phyloP scores from a whole-genome alignment of 177 flowering plant species.

The Vitis hybrid region DNA sequence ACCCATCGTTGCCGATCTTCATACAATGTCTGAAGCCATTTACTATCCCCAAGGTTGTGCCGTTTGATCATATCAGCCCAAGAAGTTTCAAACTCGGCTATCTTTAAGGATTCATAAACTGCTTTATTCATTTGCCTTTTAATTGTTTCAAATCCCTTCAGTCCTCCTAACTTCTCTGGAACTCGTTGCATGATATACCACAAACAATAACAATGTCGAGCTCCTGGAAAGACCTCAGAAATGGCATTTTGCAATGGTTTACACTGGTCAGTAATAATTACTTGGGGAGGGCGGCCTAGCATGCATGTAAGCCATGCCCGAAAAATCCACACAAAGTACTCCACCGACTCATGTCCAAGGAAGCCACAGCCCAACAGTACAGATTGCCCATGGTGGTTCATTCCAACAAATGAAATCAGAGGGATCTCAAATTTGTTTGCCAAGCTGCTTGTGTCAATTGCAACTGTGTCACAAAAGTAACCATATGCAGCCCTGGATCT shows the following conservation, averaged over 20 bases:
- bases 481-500: conserved; percentile 29
- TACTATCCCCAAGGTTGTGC: conserved; percentile 28
- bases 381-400: conserved; percentile 42
- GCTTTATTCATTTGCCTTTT: conserved; percentile 24
- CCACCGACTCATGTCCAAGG: conserved; percentile 32
- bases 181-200: conserved; percentile 38
- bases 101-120: conserved; percentile 34
- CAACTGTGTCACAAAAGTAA: conserved; percentile 26
- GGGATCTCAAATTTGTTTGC: conserved; percentile 35
- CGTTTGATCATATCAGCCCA: conserved; percentile 35
- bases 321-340: conserved; percentile 37
- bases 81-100: conserved; percentile 35
- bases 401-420: conserved; percentile 35
- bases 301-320: conserved; percentile 40
- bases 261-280: conserved; percentile 36
- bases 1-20: conserved; percentile 33
- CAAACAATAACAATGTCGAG: conserved; percentile 31
- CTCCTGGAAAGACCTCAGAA: conserved; percentile 35
- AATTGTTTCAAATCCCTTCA: conserved; percentile 30
- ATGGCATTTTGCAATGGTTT: conserved; percentile 28
- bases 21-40: conserved; percentile 34
- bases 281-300: conserved; percentile 29
- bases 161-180: conserved; percentile 40
- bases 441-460: conserved; percentile 36
- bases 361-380: conserved; percentile 41